These are phyloP conservation scores for Sphagnum contortum DNA, from an alignment of 225 moss, liverwort and hornwort genomes.

Conservation along the genomic window DNA sequence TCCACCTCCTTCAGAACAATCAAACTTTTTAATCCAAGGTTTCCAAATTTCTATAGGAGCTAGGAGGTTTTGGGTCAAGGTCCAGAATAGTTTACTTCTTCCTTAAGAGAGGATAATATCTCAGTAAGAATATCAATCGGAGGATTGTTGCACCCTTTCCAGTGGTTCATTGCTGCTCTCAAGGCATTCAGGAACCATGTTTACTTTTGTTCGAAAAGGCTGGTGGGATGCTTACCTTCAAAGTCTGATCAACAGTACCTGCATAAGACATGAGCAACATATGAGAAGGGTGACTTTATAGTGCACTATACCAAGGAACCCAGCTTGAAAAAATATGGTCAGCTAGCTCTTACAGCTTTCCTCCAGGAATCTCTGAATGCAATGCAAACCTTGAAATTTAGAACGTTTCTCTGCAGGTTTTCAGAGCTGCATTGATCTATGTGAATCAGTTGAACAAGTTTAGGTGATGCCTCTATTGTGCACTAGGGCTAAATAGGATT, in stretches of 20 bases:
- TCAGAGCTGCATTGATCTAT: too few relatives aligned
- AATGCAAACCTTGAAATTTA: not conserved
- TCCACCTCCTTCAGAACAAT: constrained; percentile 78
- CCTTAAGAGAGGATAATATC: not conserved
- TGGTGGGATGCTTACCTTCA: not conserved
- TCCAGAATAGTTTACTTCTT: not conserved
- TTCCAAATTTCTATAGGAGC: too few relatives aligned
- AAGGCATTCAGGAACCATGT: not conserved
- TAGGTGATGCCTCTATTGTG: too few relatives aligned
- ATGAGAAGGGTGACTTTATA: constrained; percentile 48
- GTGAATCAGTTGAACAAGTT: too few relatives aligned
- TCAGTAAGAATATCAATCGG: not conserved
- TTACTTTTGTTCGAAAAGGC: not conserved
- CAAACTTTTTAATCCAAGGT: not conserved
- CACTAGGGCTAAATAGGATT: too few relatives aligned
- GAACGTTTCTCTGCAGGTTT: too few relatives aligned
- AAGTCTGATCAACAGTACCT: constrained; percentile 24
- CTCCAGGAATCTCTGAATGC: constrained; percentile 20
- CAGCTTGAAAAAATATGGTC: constrained; percentile 34
- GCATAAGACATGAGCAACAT: constrained; percentile 34
- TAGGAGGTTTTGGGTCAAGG: too few relatives aligned
- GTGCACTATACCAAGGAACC: constrained; percentile 42
- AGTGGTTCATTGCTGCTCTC: too few relatives aligned
- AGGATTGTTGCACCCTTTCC: not conserved
- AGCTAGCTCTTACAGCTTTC: constrained; percentile 27